These are phyloP conservation scores for Fusarium euwallaceae DNA, from an alignment of 2,329 filamentous ascomycete genomes.

Conservation along the genomic window DNA sequence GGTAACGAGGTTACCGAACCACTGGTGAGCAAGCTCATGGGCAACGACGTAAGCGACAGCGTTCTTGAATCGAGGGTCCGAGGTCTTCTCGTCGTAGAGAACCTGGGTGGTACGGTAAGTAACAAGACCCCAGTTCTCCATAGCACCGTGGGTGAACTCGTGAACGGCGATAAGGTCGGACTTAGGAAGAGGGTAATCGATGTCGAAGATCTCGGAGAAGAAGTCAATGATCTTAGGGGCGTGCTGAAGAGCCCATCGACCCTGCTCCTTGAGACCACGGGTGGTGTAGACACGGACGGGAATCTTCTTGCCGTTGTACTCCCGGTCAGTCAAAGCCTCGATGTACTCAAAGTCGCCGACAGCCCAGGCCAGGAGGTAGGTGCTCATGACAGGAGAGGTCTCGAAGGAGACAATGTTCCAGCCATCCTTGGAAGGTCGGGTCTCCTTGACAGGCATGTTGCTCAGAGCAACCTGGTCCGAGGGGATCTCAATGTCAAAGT, in stretches of 20 bases:
- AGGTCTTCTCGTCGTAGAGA: slow-evolving; percentile 93
- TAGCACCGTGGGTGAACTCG: slow-evolving; percentile 89
- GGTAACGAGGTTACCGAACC: slow-evolving; percentile 95
- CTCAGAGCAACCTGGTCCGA: slow-evolving; percentile 89
- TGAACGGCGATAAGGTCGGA: slow-evolving; percentile 91
- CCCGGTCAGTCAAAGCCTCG: slow-evolving; percentile 88
- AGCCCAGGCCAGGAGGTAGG: slow-evolving; percentile 91
- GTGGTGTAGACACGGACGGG: slow-evolving; percentile 98
- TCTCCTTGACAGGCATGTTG: slow-evolving; percentile 92
- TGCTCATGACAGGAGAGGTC: slow-evolving; percentile 90
- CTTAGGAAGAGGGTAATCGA: slow-evolving; percentile 94
- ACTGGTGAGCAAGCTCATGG: slow-evolving; percentile 97
- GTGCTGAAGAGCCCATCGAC: slow-evolving; percentile 88
- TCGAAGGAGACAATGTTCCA: slow-evolving; percentile 85
- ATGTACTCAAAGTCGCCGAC: slow-evolving; percentile 98
- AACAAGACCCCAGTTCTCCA: slow-evolving; percentile 97
- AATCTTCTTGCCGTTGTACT: slow-evolving; percentile 90
- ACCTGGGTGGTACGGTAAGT: slow-evolving; percentile 97
- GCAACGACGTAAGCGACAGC: slow-evolving; percentile 96
- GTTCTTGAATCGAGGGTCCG: slow-evolving; percentile 91
- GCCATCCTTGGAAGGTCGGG: slow-evolving; percentile 69
- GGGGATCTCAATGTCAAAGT: slow-evolving; percentile 92
- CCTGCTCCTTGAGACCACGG: slow-evolving; percentile 92
- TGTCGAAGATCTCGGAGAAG: slow-evolving; percentile 94
- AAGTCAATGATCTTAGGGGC: slow-evolving; percentile 95